Percentiles rank a stretch among this genome's conserved stretches.
Evolutionary conservation across 768 basidiomycete genomes (phyloP).

Genomic region (Psilocybe subaeruginosa): DNA sequence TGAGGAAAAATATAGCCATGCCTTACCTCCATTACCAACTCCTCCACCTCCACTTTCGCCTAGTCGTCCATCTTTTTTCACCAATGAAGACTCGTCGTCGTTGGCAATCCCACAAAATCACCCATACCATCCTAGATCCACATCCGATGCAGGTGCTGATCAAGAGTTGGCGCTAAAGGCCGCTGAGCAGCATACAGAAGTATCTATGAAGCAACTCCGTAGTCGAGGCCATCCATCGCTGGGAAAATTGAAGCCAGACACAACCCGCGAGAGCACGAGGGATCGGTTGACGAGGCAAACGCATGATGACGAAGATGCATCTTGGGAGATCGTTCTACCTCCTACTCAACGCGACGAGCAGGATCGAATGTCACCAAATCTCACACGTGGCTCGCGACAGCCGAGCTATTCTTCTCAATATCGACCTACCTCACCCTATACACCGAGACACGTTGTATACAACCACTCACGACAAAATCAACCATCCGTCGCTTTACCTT

Average conservation of each 20-base stretch:
- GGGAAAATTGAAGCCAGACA: conserved; percentile 32
- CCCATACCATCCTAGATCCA: conserved; percentile 43
- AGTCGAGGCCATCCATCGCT: conserved; percentile 28
- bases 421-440: conserved; percentile 33
- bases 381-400: conserved; percentile 6
- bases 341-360: conserved; percentile 19
- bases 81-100: conserved; percentile 36
- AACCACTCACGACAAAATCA: conserved; percentile 37
- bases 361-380: conserved; percentile 19
- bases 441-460: conserved; percentile 34
- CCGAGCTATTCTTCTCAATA: conserved; percentile 13
- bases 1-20: conserved; percentile 35
- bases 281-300: conserved; percentile 12
- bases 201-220: conserved; percentile 29
- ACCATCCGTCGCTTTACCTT: conserved; percentile 34
- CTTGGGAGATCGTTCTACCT: conserved; percentile 23
- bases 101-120: conserved; percentile 33
- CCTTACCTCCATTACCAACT: conserved; percentile 22
- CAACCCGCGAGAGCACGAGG: conserved; percentile 32
- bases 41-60: conserved; percentile 51
- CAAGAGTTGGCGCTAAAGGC: conserved; percentile 44
- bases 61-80: conserved; percentile 39
- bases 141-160: conserved; percentile 56
- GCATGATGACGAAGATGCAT: conserved; percentile 23
- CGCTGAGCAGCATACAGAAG: conserved; percentile 40